Conservation (phyloP, 176 grass and related monocot species). For the Rhynchospora tenuis region DNA sequence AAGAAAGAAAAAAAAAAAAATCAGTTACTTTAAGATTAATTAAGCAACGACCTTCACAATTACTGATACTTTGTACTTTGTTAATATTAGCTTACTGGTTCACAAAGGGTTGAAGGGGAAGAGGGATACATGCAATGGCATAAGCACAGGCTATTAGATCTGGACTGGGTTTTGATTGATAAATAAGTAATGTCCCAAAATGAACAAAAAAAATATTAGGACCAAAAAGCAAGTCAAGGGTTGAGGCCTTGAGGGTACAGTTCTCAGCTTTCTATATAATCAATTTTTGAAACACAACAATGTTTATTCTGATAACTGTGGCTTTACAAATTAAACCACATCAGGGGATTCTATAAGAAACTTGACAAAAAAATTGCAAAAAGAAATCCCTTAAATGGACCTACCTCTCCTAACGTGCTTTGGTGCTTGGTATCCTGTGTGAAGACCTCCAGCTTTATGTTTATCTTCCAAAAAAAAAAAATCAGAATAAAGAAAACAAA, state of each 20-base stretch:
- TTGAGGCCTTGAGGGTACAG: neutral
- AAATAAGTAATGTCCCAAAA: neutral
- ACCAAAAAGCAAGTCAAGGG: neutral
- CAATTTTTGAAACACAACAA: neutral
- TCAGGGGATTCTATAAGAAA: neutral
- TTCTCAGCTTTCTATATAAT: neutral
- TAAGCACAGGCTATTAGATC: too few relatives aligned
- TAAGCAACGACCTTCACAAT: too few relatives aligned
- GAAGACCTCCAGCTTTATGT: slow-evolving; percentile 79
- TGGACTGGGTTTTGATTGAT: too few relatives aligned
- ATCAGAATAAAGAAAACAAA: neutral
- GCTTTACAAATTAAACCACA: neutral
- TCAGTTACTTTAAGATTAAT: too few relatives aligned
- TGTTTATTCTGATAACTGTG: neutral
- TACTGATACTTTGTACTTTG: too few relatives aligned
- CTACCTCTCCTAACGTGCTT: slow-evolving; percentile 81
- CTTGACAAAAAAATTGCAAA: neutral
- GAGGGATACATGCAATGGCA: too few relatives aligned
- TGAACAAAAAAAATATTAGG: neutral
- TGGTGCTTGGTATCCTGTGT: slow-evolving; percentile 83
- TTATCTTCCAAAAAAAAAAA: slow-evolving; percentile 52
- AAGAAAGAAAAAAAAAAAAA: too few relatives aligned
- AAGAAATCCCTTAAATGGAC: neutral
- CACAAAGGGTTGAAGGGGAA: too few relatives aligned
- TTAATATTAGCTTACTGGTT: too few relatives aligned